phyloP scores from a whole-genome alignment of 2,329 filamentous ascomycete species.

The Orbilia brochopaga region DNA sequence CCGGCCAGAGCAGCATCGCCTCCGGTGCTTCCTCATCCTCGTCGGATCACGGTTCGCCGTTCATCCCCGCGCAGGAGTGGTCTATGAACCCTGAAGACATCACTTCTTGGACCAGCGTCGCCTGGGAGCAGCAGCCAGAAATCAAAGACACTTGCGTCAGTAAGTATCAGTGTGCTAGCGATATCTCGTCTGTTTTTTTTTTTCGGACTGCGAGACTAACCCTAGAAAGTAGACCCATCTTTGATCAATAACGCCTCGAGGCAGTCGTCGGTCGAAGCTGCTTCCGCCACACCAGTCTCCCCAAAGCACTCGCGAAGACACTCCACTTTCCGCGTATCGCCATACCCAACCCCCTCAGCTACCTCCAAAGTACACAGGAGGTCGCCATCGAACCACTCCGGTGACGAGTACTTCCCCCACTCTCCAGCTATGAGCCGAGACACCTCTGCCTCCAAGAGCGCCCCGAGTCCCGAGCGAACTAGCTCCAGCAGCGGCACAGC shows the following conservation, averaged over 20 bases:
- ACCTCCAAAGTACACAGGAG: constrained; percentile 44
- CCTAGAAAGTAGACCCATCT: constrained; percentile 41
- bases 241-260: constrained; percentile 48
- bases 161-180: constrained; percentile 24
- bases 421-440: constrained; percentile 42
- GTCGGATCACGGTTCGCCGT: constrained; percentile 49
- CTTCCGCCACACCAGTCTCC: constrained; percentile 31
- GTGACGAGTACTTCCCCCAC: constrained; percentile 48
- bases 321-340: constrained; percentile 44
- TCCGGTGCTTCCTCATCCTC: constrained; percentile 47
- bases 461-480: constrained; percentile 35
- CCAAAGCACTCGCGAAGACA: constrained; percentile 48
- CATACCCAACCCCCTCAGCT: constrained; percentile 40
- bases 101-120: constrained; percentile 29
- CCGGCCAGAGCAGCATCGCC: constrained; percentile 46
- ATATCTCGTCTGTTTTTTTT: not conserved
- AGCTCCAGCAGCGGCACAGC: constrained; percentile 43
- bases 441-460: constrained; percentile 33
- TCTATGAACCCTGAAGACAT: constrained; percentile 41
- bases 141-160: constrained; percentile 48
- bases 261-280: constrained; percentile 39
- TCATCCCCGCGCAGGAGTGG: constrained; percentile 44
- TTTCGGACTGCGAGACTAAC: constrained; percentile 18
- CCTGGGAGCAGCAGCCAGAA: constrained; percentile 50
- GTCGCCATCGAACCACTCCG: constrained; percentile 33